phyloP scores from a whole-genome alignment of 208 protist species.

The Acanthamoeba healyi region DNA sequence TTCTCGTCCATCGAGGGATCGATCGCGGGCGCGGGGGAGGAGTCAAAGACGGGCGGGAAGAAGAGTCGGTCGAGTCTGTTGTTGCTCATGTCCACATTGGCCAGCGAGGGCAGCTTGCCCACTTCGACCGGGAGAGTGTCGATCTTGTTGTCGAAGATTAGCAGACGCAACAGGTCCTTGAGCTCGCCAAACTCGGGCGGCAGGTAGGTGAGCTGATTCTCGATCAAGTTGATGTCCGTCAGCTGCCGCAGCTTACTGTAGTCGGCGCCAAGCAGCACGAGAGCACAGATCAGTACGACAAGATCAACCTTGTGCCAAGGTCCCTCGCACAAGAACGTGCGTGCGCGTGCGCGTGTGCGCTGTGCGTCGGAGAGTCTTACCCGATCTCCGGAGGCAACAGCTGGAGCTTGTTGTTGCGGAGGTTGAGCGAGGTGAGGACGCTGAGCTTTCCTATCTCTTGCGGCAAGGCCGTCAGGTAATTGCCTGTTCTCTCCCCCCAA shows the following conservation, averaged over 20 bases:
- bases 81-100: constrained; percentile 56
- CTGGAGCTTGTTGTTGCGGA: constrained; percentile 56
- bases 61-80: constrained; percentile 46
- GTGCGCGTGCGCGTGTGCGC: too few species aligned
- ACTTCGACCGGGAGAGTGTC: constrained; percentile 16
- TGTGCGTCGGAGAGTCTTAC: neutral
- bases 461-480: constrained; percentile 40
- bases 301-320: too few species aligned
- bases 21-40: neutral
- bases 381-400: constrained; percentile 51
- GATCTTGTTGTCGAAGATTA: constrained; percentile 62
- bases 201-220: constrained; percentile 53
- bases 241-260: constrained; percentile 23
- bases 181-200: constrained; percentile 68
- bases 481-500: constrained; percentile 18
- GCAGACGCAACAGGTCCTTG: constrained; percentile 42
- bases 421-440: constrained; percentile 63
- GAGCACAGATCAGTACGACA: too few species aligned
- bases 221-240: constrained; percentile 68
- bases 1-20: neutral
- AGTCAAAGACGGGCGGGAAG: constrained; percentile 1
- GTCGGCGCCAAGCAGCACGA: too few species aligned
- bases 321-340: too few species aligned
- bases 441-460: constrained; percentile 27
- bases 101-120: constrained; percentile 7